A percentile compares a stretch with the other conserved stretches of the same genome.
Evolutionary conservation across 495 filamentous ascomycete species (phyloP).

Genomic region (Podospora bellae-mahoneyi): DNA sequence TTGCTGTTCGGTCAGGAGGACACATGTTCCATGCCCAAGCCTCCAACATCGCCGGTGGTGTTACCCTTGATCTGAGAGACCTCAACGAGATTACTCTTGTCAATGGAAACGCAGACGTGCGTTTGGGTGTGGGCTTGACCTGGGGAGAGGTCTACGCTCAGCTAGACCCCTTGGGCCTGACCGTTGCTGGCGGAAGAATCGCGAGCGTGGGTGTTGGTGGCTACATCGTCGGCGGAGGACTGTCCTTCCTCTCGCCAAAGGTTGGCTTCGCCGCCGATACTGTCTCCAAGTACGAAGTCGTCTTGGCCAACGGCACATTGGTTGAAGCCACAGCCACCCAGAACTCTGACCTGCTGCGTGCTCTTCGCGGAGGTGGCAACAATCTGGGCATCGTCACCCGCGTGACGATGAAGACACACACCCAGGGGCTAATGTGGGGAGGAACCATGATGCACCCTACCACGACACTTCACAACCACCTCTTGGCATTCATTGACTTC

Average conservation of each 20-base stretch:
- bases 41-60: background rate
- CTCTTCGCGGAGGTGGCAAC: constrained; percentile 50
- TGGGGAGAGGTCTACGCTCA: constrained; percentile 44
- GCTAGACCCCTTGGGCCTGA: constrained; percentile 40
- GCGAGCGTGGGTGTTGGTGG: constrained; percentile 52
- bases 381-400: constrained; percentile 54
- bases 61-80: background rate
- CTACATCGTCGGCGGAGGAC: constrained; percentile 49
- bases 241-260: constrained; percentile 42
- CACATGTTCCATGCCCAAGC: background rate
- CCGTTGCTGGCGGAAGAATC: constrained; percentile 28
- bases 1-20: background rate
- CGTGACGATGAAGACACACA: constrained; percentile 32
- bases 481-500: background rate
- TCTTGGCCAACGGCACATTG: constrained; percentile 45
- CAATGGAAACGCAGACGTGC: background rate
- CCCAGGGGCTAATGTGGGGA: constrained; percentile 25
- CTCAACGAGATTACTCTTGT: constrained; percentile 1
- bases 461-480: background rate
- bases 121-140: background rate
- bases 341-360: constrained; percentile 48
- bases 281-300: constrained; percentile 45
- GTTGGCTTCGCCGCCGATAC: constrained; percentile 45
- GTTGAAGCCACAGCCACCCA: constrained; percentile 40
- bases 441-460: constrained; percentile 8